phyloP scores from a whole-genome alignment of 2,329 filamentous ascomycete genomes.

The Xylariaceae sp. region DNA sequence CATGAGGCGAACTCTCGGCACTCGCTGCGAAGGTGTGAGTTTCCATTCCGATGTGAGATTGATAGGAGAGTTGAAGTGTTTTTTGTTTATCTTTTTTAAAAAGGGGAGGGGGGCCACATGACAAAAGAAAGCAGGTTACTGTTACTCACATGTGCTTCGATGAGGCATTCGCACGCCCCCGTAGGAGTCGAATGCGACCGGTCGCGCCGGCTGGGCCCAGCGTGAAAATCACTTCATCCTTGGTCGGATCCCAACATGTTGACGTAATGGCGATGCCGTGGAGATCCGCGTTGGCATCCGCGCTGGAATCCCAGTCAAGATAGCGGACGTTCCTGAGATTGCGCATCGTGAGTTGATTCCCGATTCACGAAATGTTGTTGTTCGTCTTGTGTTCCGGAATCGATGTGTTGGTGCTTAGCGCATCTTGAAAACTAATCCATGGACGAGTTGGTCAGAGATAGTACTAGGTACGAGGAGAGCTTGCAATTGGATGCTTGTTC shows the following conservation, averaged over 20 bases:
- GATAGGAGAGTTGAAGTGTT: background rate
- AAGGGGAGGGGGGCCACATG: background rate
- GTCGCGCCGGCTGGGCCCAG: conserved; percentile 72
- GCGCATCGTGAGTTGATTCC: conserved; percentile 57
- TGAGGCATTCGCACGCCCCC: conserved; percentile 40
- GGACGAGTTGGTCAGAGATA: background rate
- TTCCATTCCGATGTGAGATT: background rate
- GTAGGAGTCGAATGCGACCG: conserved; percentile 66
- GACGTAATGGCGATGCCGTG: conserved; percentile 58
- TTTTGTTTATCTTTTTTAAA: background rate
- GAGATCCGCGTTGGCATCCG: conserved; percentile 47
- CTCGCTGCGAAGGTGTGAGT: conserved; percentile 28
- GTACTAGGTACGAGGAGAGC: too few species aligned
- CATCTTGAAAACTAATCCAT: conserved; percentile 2
- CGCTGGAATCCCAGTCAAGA: conserved; percentile 55
- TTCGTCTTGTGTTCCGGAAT: background rate
- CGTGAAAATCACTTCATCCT: conserved; percentile 73
- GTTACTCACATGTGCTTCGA: conserved; percentile 37
- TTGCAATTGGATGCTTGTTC: too few species aligned
- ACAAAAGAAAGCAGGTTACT: background rate
- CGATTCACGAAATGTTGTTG: background rate
- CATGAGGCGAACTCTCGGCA: conserved; percentile 66
- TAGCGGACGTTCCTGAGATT: conserved; percentile 78
- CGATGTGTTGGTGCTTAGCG: conserved; percentile 5
- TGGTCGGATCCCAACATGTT: conserved; percentile 77